phyloP scores from a whole-genome alignment of 164 flowering plant species.

The Santalum album region DNA sequence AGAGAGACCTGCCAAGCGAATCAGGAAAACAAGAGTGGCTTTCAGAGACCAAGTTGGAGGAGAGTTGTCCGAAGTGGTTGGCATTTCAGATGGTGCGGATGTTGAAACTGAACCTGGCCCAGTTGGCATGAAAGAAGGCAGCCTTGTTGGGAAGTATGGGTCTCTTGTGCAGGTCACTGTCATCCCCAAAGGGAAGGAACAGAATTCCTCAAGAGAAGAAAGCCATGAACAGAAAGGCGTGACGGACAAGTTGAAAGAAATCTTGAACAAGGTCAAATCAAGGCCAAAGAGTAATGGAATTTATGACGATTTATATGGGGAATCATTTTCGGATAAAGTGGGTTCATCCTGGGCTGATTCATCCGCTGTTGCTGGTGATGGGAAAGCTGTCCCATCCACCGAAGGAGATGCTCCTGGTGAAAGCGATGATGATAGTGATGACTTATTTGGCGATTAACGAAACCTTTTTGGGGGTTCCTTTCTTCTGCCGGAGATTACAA shows the following conservation, averaged over 20 bases:
- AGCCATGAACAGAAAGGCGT: constrained; percentile 31
- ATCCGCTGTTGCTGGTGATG: not conserved
- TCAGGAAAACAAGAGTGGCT: constrained; percentile 52
- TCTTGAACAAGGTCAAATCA: constrained; percentile 70
- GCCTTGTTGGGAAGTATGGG: constrained; percentile 96
- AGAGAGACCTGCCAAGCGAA: constrained; percentile 59
- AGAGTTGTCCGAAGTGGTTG: constrained; percentile 52
- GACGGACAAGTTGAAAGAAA: constrained; percentile 72
- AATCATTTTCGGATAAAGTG: constrained; percentile 53
- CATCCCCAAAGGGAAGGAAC: constrained; percentile 86
- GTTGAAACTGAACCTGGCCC: constrained; percentile 94
- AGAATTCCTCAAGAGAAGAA: constrained; percentile 31
- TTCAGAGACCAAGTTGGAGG: constrained; percentile 59
- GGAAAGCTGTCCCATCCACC: not conserved
- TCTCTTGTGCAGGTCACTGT: constrained; percentile 79
- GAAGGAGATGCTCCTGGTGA: too few relatives aligned
- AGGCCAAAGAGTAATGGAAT: constrained; percentile 54
- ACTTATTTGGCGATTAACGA: not conserved
- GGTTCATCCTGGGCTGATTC: constrained; percentile 64
- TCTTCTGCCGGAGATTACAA: too few relatives aligned
- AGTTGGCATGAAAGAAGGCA: constrained; percentile 90
- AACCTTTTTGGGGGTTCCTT: too few relatives aligned
- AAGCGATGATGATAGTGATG: not conserved
- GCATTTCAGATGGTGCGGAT: constrained; percentile 75
- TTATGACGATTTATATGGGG: constrained; percentile 87